These are phyloP conservation scores for Boletus rubroflammeus DNA, from an alignment of 768 basidiomycete genomes.

Conservation along the genomic window DNA sequence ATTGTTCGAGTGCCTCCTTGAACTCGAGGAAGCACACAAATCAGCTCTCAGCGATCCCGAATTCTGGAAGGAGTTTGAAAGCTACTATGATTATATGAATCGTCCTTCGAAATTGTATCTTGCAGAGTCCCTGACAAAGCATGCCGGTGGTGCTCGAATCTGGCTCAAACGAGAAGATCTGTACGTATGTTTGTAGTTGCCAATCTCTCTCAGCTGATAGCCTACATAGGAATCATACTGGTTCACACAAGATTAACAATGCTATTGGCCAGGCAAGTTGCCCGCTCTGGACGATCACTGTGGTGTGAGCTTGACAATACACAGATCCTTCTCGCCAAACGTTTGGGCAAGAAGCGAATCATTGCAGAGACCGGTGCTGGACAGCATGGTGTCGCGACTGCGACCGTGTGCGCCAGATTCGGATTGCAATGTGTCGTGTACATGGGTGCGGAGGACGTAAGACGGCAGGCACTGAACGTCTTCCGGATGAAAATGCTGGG, in stretches of 20 bases:
- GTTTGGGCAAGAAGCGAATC: slow-evolving; percentile 93
- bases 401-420: slow-evolving; percentile 96
- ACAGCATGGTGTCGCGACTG: slow-evolving; percentile 98
- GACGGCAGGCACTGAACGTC: slow-evolving; percentile 93
- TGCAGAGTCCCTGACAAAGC: slow-evolving; percentile 85
- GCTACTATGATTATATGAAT: slow-evolving; percentile 91
- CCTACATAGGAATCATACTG: slow-evolving; percentile 83
- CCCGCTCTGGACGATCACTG: not conserved
- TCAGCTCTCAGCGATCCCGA: slow-evolving; percentile 80
- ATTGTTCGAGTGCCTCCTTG: slow-evolving; percentile 86
- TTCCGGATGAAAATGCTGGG: slow-evolving; percentile 98
- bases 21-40: slow-evolving; percentile 90
- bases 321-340: slow-evolving; percentile 88
- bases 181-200: slow-evolving; percentile 37
- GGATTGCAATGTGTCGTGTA: slow-evolving; percentile 94
- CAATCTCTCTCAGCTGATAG: slow-evolving; percentile 1
- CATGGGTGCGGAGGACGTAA: slow-evolving; percentile 98
- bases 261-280: slow-evolving; percentile 83
- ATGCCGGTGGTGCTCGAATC: slow-evolving; percentile 90
- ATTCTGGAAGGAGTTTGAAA: slow-evolving; percentile 90
- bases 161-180: slow-evolving; percentile 97
- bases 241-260: slow-evolving; percentile 99
- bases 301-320: not conserved
- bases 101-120: slow-evolving; percentile 89
- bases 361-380: slow-evolving; percentile 99